Evolutionary conservation across 352 stramenopile genomes (phyloP).

Genomic region (Pythium dissimile): DNA sequence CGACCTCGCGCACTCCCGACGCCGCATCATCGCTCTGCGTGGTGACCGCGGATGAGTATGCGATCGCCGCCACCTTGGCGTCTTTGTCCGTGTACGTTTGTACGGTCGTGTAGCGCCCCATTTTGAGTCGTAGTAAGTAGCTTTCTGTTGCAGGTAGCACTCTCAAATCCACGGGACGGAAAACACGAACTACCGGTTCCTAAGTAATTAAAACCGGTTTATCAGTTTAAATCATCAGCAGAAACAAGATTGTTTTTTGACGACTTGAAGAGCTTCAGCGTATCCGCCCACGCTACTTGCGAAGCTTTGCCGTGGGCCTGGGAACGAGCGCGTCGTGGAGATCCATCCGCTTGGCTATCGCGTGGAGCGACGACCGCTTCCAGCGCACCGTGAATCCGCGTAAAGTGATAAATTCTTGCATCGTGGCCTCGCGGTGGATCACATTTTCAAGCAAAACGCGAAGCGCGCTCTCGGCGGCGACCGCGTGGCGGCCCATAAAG

Average conservation of each 20-base stretch:
- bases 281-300: no score
- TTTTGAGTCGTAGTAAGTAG: not conserved
- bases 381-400: conserved; percentile 3
- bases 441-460: not conserved
- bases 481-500: not conserved
- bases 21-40: not conserved
- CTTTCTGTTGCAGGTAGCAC: not conserved
- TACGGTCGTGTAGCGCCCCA: conserved; percentile 80
- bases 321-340: not conserved
- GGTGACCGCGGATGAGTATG: conserved; percentile 30
- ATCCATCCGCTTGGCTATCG: conserved; percentile 4
- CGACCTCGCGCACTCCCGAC: not conserved
- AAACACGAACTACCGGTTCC: not conserved
- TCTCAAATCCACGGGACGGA: no score
- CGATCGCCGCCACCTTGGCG: conserved; percentile 62
- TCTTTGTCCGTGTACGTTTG: conserved; percentile 86
- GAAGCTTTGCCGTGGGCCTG: no score
- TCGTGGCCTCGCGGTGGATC: conserved; percentile 1
- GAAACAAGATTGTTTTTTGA: no score
- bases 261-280: not conserved
- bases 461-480: not conserved
- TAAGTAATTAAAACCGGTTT: no score
- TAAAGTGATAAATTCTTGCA: not conserved
- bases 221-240: no score
- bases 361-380: conserved; percentile 10